Base-by-base conservation (phyloP, 306 rosid genomes). In the Erythrophleum fordii region DNA sequence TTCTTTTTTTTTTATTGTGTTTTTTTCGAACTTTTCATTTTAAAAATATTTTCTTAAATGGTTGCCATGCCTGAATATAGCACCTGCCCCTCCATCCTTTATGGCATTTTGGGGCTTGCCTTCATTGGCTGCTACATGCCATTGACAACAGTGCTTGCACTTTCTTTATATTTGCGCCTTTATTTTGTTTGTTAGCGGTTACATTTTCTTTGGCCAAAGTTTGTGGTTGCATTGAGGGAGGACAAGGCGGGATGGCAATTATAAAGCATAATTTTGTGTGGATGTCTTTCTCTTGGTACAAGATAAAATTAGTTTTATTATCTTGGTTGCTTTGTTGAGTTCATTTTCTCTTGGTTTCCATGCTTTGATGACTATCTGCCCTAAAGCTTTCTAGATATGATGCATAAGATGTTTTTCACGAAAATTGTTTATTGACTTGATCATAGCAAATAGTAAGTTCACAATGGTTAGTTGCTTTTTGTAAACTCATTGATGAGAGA, bases 391-490 rank as follows among this genome's bases (percentile, higher is more conserved):
- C 60, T 42, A 22, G 22, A 69, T 60, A 69, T 69, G 16, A 60
- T 60, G 75, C 70, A 60, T 48, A 51, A 41, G 34, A 67, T 66
- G 55, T 29, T 12, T 52, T 69, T 31, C 22, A 77, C 42, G 62
- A 55, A 46, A 6, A 12, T 77, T 35, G 60, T 2, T 77, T 84
- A n/a, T 80, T 68, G 48, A 73, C 69, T 78, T 73, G 31, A 49
- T 39, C 28, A 34, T 56, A 17, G 68, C 35, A 61, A 68, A 74
- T 34, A 58, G 41, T 58, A 58, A 25, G 23, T 39, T 39, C 42
- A 69, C 6, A 74, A 22, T 7, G 68, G 45, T 70, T 55, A 37
- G 17, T 41, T 71, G 81, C 77, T 77, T 73, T 71, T 61, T 66
- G 75, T 52, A 22, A 28, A 56, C 61, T 62, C 68, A 34, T 58